Percentiles rank a stretch among this genome's conserved stretches.
Evolutionary conservation across 345 rosid species (phyloP).

Genomic region (Gossypium rotundifolium): DNA sequence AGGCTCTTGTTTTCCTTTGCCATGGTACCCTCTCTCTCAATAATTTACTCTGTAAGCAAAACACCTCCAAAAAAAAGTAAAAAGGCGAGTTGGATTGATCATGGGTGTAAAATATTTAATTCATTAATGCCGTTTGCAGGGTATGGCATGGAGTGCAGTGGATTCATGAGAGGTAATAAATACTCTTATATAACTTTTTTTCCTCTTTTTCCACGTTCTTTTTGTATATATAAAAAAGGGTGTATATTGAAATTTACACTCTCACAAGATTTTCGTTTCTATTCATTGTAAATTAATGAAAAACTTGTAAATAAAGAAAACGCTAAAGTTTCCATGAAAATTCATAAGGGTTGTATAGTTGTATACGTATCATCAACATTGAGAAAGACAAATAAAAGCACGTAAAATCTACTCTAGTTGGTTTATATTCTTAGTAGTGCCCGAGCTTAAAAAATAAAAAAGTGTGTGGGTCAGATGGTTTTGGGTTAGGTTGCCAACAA

Average conservation of each 20-base stretch:
- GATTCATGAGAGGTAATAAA: conserved; percentile 84
- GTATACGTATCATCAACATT: not conserved
- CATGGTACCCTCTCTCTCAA: conserved; percentile 45
- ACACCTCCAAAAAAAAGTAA: not conserved
- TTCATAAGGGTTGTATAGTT: too few relatives aligned
- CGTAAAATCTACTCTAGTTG: not conserved
- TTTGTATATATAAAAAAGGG: not conserved
- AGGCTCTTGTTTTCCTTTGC: conserved; percentile 87
- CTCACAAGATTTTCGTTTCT: not conserved
- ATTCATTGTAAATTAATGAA: not conserved
- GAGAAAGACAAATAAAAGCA: not conserved
- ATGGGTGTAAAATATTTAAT: conserved; percentile 20
- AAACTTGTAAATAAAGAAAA: not conserved
- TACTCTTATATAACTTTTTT: not conserved
- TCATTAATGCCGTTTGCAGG: conserved; percentile 55
- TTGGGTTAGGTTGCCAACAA: conserved; percentile 23
- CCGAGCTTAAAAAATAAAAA: too few relatives aligned
- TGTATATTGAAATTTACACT: not conserved
- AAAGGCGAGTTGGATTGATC: not conserved
- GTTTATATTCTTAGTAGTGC: too few relatives aligned
- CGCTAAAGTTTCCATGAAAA: not conserved
- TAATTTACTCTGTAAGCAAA: not conserved
- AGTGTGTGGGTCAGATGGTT: conserved; percentile 1
- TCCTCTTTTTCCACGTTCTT: not conserved
- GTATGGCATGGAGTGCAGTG: conserved; percentile 94